These are phyloP conservation scores for Naganishia cerealis DNA, from an alignment of 1,284 basidiomycete genomes.

Conservation along the genomic window DNA sequence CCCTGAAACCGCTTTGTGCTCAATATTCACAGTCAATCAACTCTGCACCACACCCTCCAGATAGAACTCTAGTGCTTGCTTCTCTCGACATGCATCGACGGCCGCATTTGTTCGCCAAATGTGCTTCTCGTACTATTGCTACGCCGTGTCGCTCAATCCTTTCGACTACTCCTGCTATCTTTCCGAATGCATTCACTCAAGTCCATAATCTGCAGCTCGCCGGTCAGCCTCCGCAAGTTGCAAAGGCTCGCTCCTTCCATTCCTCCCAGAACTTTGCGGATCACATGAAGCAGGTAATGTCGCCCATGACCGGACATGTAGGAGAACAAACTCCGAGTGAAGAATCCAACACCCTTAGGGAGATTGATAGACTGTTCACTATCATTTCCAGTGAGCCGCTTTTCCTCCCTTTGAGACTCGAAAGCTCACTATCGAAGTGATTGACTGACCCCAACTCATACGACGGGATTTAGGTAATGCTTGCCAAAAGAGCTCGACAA, in stretches of 20 bases:
- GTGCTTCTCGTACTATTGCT: background rate
- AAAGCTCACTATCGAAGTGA: background rate
- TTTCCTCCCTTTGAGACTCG: background rate
- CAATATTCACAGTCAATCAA: background rate
- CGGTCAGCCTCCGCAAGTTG: background rate
- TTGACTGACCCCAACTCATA: background rate
- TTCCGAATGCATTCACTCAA: background rate
- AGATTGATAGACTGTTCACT: conserved; percentile 50
- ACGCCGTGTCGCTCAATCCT: background rate
- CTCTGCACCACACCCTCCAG: background rate
- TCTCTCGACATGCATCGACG: background rate
- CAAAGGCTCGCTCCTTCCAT: conserved; percentile 6
- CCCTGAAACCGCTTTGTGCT: background rate
- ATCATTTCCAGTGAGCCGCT: conserved; percentile 47
- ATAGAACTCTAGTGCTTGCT: background rate
- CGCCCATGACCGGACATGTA: conserved; percentile 16
- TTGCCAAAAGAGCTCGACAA: conserved; percentile 36
- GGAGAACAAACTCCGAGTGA: conserved; percentile 24
- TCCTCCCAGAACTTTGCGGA: conserved; percentile 15
- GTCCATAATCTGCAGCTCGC: background rate
- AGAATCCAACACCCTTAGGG: conserved; percentile 40
- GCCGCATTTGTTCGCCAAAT: background rate
- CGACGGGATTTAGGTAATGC: background rate
- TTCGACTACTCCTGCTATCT: background rate
- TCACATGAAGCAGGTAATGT: conserved; percentile 25